Conservation (phyloP, 345 rosid genomes). For the Eucalyptus marginata region DNA sequence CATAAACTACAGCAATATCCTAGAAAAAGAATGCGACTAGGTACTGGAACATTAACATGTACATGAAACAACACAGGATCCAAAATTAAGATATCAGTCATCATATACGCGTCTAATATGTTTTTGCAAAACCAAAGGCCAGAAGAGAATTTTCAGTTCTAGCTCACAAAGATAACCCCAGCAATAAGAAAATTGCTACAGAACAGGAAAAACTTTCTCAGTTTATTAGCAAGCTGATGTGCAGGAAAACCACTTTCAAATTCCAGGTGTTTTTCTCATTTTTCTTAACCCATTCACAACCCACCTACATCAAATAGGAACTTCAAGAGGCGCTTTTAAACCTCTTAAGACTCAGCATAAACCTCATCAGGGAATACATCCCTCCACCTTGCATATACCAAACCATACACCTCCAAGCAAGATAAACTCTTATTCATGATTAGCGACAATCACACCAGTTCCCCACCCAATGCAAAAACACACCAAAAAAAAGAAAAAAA, state of each 20-base stretch:
- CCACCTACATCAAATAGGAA: not conserved
- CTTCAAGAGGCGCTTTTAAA: not conserved
- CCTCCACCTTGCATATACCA: not conserved
- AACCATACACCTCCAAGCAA: not conserved
- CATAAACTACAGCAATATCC: not conserved
- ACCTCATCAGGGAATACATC: not conserved
- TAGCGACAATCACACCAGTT: not conserved
- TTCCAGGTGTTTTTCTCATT: not conserved
- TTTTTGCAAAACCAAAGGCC: not conserved
- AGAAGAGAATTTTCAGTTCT: not conserved
- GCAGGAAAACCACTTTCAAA: not conserved
- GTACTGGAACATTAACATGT: not conserved
- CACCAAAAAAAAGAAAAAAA: not conserved
- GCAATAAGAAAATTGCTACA: not conserved
- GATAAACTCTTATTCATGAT: not conserved
- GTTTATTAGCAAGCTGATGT: not conserved
- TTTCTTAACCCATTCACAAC: not conserved
- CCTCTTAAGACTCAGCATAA: not conserved
- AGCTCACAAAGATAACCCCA: not conserved
- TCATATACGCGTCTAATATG: not conserved
- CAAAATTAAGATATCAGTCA: not conserved
- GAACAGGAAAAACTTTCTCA: not conserved
- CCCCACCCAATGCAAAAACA: not conserved
- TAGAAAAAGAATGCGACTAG: not conserved
- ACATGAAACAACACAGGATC: not conserved